Conservation (phyloP, 345 rosid species). For the Pugionium dolabratum region DNA sequence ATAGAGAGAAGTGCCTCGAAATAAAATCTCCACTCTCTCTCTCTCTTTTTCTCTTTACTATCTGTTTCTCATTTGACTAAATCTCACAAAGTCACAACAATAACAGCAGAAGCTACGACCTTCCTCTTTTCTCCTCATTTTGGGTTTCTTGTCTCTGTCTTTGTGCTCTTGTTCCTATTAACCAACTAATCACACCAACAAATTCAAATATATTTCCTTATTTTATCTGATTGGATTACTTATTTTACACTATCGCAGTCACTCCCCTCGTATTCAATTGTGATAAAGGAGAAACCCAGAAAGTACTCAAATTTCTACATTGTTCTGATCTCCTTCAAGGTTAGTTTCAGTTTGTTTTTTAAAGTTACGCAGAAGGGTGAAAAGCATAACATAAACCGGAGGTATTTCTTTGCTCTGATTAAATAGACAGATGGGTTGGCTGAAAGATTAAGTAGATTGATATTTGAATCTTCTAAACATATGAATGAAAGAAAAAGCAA, state of each 20-base stretch:
- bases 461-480: not conserved
- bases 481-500: constrained; percentile 13
- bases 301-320: constrained; percentile 13
- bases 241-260: not conserved
- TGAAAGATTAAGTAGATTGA: constrained; percentile 10
- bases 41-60: not conserved
- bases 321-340: constrained; percentile 16
- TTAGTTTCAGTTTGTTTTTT: constrained; percentile 19
- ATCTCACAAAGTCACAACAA: constrained; percentile 2
- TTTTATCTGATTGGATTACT: not conserved
- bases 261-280: constrained; percentile 9
- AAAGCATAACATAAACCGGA: not conserved
- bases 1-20: constrained; percentile 27
- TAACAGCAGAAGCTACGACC: constrained; percentile 18
- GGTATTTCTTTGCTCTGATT: not conserved
- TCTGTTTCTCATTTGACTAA: not conserved
- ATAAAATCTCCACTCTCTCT: constrained; percentile 16
- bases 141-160: constrained; percentile 29
- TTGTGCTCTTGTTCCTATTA: constrained; percentile 28
- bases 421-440: not conserved
- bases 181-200: not conserved
- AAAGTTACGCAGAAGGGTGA: too few relatives aligned
- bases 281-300: constrained; percentile 20
- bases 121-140: constrained; percentile 30
- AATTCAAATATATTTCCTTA: not conserved